Conservation (phyloP, 179 eudicot species). For the Drosera spatulata region DNA sequence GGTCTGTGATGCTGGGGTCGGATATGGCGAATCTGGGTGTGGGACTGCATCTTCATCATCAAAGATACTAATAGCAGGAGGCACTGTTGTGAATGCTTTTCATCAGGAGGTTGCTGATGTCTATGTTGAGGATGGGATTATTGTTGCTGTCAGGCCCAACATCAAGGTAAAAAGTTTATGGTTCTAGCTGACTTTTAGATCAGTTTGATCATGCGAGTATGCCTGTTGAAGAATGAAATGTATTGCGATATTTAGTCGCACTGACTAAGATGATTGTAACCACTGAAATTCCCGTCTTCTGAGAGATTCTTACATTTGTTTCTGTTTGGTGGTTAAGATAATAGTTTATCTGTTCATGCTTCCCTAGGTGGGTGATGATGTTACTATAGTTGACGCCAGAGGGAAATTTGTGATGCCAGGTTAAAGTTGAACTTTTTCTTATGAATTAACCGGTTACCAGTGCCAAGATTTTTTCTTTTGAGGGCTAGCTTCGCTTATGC, state of each 20-base stretch:
- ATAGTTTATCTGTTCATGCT: background rate
- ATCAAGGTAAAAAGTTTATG: conserved; percentile 39
- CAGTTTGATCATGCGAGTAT: too few relatives aligned
- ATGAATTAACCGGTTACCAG: too few relatives aligned
- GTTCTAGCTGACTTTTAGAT: too few relatives aligned
- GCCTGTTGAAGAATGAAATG: too few relatives aligned
- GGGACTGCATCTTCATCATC: conserved; percentile 26
- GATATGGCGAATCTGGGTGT: conserved; percentile 47
- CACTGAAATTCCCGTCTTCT: too few relatives aligned
- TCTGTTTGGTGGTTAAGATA: background rate
- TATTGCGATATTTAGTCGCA: too few relatives aligned
- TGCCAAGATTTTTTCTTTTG: too few relatives aligned
- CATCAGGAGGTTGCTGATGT: conserved; percentile 82
- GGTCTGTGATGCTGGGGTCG: conserved; percentile 69
- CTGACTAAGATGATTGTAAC: too few relatives aligned
- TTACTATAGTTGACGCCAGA: conserved; percentile 69
- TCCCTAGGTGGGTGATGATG: conserved; percentile 73
- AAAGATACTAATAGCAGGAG: conserved; percentile 84
- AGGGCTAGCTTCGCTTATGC: too few relatives aligned
- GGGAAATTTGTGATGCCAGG: conserved; percentile 99
- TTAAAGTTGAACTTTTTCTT: conserved; percentile 9
- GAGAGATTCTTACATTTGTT: too few relatives aligned
- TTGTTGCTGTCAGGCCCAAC: conserved; percentile 58
- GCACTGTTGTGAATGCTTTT: conserved; percentile 85
- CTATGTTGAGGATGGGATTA: conserved; percentile 73